phyloP scores from a whole-genome alignment of 23 red algal species.

The Gracilaria vermiculophylla region DNA sequence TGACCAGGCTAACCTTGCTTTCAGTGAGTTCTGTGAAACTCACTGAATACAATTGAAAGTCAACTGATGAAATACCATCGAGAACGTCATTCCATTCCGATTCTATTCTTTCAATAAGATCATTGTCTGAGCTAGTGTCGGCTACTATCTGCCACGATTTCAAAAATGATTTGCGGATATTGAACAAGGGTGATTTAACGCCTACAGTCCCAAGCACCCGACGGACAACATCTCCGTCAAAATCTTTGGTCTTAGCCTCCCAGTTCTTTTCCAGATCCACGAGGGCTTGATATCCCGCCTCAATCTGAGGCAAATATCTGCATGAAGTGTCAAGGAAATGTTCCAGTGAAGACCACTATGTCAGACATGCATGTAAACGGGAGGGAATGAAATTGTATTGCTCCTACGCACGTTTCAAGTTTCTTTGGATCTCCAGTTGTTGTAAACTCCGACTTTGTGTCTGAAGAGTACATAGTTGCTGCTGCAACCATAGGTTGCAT shows the following conservation, averaged over 20 bases:
- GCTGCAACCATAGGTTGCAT: not conserved
- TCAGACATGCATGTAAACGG: not conserved
- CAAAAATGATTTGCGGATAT: conserved; percentile 67
- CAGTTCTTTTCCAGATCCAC: conserved; percentile 37
- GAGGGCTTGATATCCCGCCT: conserved; percentile 55
- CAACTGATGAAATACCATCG: conserved; percentile 63
- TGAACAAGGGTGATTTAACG: conserved; percentile 65
- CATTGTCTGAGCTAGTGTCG: conserved; percentile 39
- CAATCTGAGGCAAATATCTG: conserved; percentile 69
- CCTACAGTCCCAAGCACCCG: conserved; percentile 79
- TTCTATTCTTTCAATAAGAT: conserved; percentile 65
- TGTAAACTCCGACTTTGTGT: conserved; percentile 32
- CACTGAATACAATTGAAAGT: conserved; percentile 81
- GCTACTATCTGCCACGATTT: conserved; percentile 54
- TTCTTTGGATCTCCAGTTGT: conserved; percentile 50
- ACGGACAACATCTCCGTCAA: conserved; percentile 75
- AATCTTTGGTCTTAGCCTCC: conserved; percentile 46
- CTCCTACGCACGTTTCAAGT: conserved; percentile 29
- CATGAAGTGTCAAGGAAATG: not conserved
- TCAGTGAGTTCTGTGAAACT: conserved; percentile 74
- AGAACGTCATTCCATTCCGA: conserved; percentile 54
- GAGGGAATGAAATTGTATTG: not conserved
- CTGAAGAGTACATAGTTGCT: conserved; percentile 59
- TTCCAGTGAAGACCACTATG: not conserved
- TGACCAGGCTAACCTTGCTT: conserved; percentile 59